Percentiles rank a stretch among this genome's conserved stretches.
phyloP scores from a whole-genome alignment of 306 rosid genomes.

The Sindora glabra region DNA sequence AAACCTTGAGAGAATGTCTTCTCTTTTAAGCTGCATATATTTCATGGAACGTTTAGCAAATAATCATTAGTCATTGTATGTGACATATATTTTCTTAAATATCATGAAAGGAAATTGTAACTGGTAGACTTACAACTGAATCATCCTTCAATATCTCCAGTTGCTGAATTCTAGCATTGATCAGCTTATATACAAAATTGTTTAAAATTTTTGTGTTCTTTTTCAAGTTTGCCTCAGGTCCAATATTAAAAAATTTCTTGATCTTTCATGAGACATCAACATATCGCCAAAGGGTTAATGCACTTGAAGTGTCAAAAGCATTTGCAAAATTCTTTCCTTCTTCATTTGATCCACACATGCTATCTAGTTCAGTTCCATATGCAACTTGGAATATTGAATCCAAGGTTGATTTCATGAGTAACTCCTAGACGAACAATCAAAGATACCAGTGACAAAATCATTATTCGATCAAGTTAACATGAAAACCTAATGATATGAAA shows the following conservation, averaged over 20 bases:
- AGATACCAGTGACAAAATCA: neutral
- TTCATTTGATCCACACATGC: conserved; percentile 73
- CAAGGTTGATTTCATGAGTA: conserved; percentile 49
- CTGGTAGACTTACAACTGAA: conserved; percentile 32
- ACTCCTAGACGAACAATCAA: conserved; percentile 29
- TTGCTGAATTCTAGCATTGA: conserved; percentile 37
- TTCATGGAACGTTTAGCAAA: neutral
- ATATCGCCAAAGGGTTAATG: conserved; percentile 43
- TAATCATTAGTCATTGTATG: neutral
- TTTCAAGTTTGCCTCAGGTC: conserved; percentile 53
- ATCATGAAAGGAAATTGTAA: neutral
- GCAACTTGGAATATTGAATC: conserved; percentile 77
- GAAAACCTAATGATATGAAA: neutral
- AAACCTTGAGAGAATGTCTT: conserved; percentile 65
- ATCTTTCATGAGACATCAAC: conserved; percentile 67
- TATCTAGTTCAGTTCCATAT: conserved; percentile 66
- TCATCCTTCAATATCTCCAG: conserved; percentile 29
- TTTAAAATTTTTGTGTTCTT: conserved; percentile 27
- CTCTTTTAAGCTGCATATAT: conserved; percentile 32
- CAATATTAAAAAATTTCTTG: conserved; percentile 60
- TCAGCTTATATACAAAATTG: conserved; percentile 47
- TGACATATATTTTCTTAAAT: neutral
- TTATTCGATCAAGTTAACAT: neutral
- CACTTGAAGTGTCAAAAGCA: conserved; percentile 63
- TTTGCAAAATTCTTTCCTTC: conserved; percentile 52